Conservation (phyloP, 257 asterid species). For the Perilla frutescens region DNA sequence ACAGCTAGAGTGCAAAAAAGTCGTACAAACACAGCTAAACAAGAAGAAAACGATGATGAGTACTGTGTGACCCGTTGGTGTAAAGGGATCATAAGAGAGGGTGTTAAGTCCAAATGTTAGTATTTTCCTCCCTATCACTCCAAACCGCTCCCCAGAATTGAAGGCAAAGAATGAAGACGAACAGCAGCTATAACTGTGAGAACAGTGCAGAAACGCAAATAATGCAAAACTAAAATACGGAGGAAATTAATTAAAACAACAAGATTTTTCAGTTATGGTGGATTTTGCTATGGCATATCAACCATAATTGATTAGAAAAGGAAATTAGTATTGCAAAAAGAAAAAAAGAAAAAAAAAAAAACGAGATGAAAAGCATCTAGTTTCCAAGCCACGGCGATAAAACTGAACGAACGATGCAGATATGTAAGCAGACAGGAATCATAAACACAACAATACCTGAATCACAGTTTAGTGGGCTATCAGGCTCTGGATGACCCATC, state of each 20-base stretch:
- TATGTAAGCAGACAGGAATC: not conserved
- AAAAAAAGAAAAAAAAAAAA: no score
- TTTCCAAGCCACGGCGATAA: slow-evolving; percentile 3
- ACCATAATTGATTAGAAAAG: not conserved
- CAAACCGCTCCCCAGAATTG: not conserved
- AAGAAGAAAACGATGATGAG: not conserved
- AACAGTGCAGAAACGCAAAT: no score
- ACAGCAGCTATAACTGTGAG: not conserved
- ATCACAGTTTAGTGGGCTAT: slow-evolving; percentile 96
- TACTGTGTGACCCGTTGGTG: not conserved
- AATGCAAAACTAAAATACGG: not conserved
- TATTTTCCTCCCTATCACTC: not conserved
- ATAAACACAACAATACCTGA: slow-evolving; percentile 60
- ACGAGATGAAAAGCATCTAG: not conserved
- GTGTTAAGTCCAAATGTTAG: not conserved
- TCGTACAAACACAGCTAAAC: not conserved
- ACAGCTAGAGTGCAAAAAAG: not conserved
- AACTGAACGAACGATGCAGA: not conserved
- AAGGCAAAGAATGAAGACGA: not conserved
- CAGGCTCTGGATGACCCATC: slow-evolving; percentile 99
- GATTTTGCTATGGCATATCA: not conserved
- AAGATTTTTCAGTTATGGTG: not conserved
- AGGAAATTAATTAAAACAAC: no score
- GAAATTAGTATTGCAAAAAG: not conserved
- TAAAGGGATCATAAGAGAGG: not conserved